Conservation (phyloP, 495 filamentous ascomycete species). For the Daldinia vernicosa region DNA sequence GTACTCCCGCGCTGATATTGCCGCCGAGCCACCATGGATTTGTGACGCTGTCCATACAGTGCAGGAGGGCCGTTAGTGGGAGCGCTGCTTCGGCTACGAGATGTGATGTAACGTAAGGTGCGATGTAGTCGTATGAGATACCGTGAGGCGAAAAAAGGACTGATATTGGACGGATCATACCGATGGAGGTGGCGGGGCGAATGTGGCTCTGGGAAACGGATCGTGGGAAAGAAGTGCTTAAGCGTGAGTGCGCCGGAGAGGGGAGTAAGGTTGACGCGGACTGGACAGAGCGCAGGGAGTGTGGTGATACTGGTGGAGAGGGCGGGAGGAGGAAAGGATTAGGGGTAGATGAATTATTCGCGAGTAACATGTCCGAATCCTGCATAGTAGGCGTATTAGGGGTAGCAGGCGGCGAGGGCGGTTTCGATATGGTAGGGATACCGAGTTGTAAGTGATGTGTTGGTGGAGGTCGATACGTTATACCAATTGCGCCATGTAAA, state of each 20-base stretch:
- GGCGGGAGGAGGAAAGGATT: slow-evolving; percentile 56
- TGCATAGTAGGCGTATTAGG: slow-evolving; percentile 42
- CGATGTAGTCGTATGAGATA: slow-evolving; percentile 57
- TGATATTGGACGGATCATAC: slow-evolving; percentile 51
- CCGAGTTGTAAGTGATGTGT: slow-evolving; percentile 23
- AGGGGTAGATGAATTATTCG: slow-evolving; percentile 54
- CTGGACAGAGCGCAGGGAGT: slow-evolving; percentile 46
- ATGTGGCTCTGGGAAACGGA: slow-evolving; percentile 27
- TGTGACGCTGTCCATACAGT: slow-evolving; percentile 66
- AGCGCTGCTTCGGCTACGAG: slow-evolving; percentile 65
- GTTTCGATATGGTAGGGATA: slow-evolving; percentile 25
- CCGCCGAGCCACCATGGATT: slow-evolving; percentile 75
- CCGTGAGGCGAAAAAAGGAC: slow-evolving; percentile 72
- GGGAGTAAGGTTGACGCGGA: slow-evolving; percentile 46
- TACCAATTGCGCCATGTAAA: slow-evolving; percentile 72
- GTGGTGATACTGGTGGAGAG: slow-evolving; percentile 45
- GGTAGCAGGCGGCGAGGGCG: slow-evolving; percentile 47
- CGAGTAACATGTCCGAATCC: slow-evolving; percentile 53
- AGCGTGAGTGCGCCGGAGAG: slow-evolving; percentile 34
- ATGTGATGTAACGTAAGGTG: slow-evolving; percentile 63
- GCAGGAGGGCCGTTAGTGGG: slow-evolving; percentile 69
- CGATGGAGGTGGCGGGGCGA: slow-evolving; percentile 32
- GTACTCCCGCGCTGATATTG: slow-evolving; percentile 65
- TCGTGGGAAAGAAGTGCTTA: slow-evolving; percentile 26
- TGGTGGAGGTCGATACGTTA: slow-evolving; percentile 70